These are phyloP conservation scores for Leptomonas seymouri DNA, from an alignment of 208 protist genomes.

Conservation along the genomic window DNA sequence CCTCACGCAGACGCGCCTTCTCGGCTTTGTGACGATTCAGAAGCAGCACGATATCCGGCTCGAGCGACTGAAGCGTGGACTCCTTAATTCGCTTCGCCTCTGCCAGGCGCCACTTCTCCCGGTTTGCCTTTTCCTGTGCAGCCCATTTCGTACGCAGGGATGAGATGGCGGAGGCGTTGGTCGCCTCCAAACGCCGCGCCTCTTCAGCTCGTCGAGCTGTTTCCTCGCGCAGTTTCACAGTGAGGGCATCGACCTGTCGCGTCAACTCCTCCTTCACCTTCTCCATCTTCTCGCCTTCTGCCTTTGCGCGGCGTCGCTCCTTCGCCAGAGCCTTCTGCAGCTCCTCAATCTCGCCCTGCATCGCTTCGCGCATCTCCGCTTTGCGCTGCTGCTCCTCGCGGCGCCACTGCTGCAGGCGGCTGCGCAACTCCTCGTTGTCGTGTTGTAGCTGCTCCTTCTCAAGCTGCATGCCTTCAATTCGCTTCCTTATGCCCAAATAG, in stretches of 20 bases:
- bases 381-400: slow-evolving; percentile 42
- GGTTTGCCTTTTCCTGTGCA: slow-evolving; percentile 75
- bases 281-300: slow-evolving; percentile 38
- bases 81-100: slow-evolving; percentile 92
- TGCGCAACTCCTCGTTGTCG: slow-evolving; percentile 71
- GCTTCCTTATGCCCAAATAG: slow-evolving; percentile 83
- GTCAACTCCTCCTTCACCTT: slow-evolving; percentile 62
- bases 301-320: slow-evolving; percentile 36
- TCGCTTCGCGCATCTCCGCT: slow-evolving; percentile 35
- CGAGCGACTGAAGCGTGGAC: slow-evolving; percentile 87
- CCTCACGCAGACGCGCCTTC: slow-evolving; percentile 86
- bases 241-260: slow-evolving; percentile 58
- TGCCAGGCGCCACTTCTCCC: slow-evolving; percentile 84
- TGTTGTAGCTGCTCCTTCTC: slow-evolving; percentile 72
- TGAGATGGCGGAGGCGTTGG: slow-evolving; percentile 66
- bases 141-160: slow-evolving; percentile 71
- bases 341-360: slow-evolving; percentile 53
- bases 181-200: slow-evolving; percentile 53
- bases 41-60: slow-evolving; percentile 93
- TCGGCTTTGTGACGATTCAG: slow-evolving; percentile 92
- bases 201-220: slow-evolving; percentile 57
- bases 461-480: slow-evolving; percentile 76
- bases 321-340: slow-evolving; percentile 37
- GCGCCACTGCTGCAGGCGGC: slow-evolving; percentile 43
- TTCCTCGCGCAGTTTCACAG: slow-evolving; percentile 56